Evolutionary conservation across 208 protist genomes (phyloP), one percentile per base, ranked within the genome.

Genomic region (Leishmania aethiopica): DNA sequence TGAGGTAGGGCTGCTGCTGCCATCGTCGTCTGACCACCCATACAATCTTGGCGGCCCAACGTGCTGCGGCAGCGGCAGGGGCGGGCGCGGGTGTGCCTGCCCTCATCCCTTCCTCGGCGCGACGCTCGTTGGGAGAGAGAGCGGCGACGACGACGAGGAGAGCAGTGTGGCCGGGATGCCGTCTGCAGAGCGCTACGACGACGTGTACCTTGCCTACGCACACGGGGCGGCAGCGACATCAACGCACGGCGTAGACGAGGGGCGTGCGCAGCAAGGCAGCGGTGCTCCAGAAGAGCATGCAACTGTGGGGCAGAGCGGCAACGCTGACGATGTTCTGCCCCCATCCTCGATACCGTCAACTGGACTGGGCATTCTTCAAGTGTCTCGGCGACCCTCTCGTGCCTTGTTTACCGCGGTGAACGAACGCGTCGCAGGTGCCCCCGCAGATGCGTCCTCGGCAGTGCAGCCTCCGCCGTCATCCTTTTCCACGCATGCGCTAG

Each of bases 1-100:
- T 47, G 73, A 59, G 53, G 47, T 45, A 42, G 47, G 7, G 73
- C 32, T 11, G 51, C 51, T 28, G 51, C 51, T 28, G 51, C 13
- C 51, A 77, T 62, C 73, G 73, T 47, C 73, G 17, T 62, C 51
- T 37, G 73, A 2, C 13, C 73, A 77, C 51, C 73, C 51, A 4
- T 77, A 77, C 73, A 47, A 57, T 62, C 15, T 77, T 77, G 40
- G 15, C 51, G 51, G 53, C 15, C 73, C 25, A 42, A 11, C 19
- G 73, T 28, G 51, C 71, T 40, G 6, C 32, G 51, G 73, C 73
- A 62, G 53, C 51, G 19, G 2, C 51, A 45, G 73, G 47, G 73
- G 73, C 32, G 51, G 70, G 2, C 25, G 45, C 13, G 45, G 8
- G 45, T 8, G 45, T 51, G 40, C 3, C 10, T 8, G 70, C 28